Base-by-base conservation (phyloP, 192 early-diverging fungal species). In the Radiomyces spectabilis region DNA sequence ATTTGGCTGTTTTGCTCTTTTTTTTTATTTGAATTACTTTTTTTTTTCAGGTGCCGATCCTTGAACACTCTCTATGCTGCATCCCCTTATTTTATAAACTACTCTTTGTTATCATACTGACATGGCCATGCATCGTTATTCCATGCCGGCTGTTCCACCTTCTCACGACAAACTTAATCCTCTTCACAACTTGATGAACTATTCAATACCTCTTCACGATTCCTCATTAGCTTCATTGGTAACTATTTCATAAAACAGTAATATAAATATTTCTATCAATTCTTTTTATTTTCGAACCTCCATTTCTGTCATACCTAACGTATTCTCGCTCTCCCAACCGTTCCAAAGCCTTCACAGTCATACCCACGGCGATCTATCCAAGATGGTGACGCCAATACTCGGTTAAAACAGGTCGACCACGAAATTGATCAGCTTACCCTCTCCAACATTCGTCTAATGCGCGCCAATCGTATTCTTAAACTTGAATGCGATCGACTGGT, bases 111-210 rank as follows among this genome's bases (percentile, higher is more conserved):
- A n/a, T n/a, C n/a, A n/a, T n/a, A n/a, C n/a, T n/a, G n/a, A n/a
- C n/a, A n/a, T n/a, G n/a, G n/a, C n/a, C n/a, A n/a, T n/a, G n/a
- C n/a, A n/a, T n/a, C n/a, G n/a, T n/a, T n/a, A n/a, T n/a, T n/a
- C n/a, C n/a, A n/a, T n/a, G n/a, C n/a, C n/a, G n/a, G n/a, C n/a
- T n/a, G n/a, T n/a, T n/a, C n/a, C 50, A 2, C 26, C 3, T 53
- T 32, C 19, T 21, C 42, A 54, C 35, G 52, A 39, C 45, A 35
- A 62, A 33, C 27, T 49, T n/a, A 27, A 26, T 15, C 35, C 56
- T 22, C 41, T 54, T 40, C 51, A 62, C 18, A 64, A 70, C 31
- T 39, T 70, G 13, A 70, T 59, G 56, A 64, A 70, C 39, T 70
- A 70, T 22, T 60, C 68, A 15, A 65, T 70, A 53, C 62, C 61